Evolutionary conservation across 306 rosid species (phyloP).

Genomic region (Sindora glabra): DNA sequence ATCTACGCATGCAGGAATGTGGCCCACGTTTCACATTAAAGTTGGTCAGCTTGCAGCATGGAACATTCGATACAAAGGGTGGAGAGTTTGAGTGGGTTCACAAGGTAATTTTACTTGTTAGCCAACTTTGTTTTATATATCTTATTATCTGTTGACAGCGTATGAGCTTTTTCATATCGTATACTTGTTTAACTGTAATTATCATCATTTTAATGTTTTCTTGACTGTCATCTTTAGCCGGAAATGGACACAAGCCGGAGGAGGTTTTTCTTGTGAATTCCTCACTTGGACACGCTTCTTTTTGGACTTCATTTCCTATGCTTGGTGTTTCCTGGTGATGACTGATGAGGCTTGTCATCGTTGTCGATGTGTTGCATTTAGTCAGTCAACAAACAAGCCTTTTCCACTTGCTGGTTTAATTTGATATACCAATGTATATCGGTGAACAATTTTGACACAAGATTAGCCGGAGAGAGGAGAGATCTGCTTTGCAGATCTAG

Average conservation of each 20-base stretch:
- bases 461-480: too few species aligned
- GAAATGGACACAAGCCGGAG: slow-evolving; percentile 99
- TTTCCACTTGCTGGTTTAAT: too few species aligned
- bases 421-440: too few species aligned
- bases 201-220: background rate
- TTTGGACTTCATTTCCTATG: slow-evolving; percentile 4
- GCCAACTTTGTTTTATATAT: background rate
- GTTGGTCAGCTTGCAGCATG: slow-evolving; percentile 70
- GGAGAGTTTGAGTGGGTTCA: slow-evolving; percentile 97
- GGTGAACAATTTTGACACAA: too few species aligned
- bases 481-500: too few species aligned
- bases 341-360: too few species aligned
- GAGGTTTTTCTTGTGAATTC: slow-evolving; percentile 77
- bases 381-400: too few species aligned
- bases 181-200: too few species aligned
- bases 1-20: slow-evolving; percentile 54
- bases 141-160: background rate
- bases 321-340: slow-evolving; percentile 4
- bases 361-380: too few species aligned
- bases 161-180: too few species aligned
- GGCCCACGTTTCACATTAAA: slow-evolving; percentile 91
- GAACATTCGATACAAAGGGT: slow-evolving; percentile 75
- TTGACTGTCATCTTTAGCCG: slow-evolving; percentile 39
- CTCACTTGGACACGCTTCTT: slow-evolving; percentile 14
- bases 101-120: slow-evolving; percentile 51